phyloP scores from a whole-genome alignment of 1,284 basidiomycete species.

The Blastosporella zonata region DNA sequence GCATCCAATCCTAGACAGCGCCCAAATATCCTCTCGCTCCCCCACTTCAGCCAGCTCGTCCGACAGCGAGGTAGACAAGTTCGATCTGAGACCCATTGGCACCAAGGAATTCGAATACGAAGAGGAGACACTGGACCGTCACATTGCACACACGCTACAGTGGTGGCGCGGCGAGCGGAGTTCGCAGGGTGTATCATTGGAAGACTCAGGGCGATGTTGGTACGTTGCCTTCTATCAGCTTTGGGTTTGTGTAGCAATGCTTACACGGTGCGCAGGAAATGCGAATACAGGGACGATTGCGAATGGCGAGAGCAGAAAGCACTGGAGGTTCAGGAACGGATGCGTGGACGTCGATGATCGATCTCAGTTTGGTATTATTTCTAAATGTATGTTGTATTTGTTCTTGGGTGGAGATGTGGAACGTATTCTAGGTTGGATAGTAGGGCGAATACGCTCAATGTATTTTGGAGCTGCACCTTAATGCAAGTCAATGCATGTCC shows the following conservation, averaged over 20 bases:
- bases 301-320: conserved; percentile 82
- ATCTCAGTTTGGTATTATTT: not conserved
- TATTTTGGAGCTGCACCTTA: too few relatives aligned
- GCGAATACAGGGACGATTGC: conserved; percentile 76
- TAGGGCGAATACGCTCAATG: too few relatives aligned
- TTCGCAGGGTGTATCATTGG: conserved; percentile 64
- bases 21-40: not conserved
- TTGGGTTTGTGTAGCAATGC: conserved; percentile 4
- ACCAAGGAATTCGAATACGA: conserved; percentile 61
- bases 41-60: conserved; percentile 1
- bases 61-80: conserved; percentile 5
- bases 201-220: conserved; percentile 65
- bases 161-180: conserved; percentile 76
- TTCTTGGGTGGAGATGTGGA: too few relatives aligned
- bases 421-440: too few relatives aligned
- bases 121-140: conserved; percentile 48
- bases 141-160: conserved; percentile 55
- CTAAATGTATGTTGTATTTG: not conserved
- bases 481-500: too few relatives aligned
- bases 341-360: not conserved
- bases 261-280: conserved; percentile 47
- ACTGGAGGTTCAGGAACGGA: conserved; percentile 30
- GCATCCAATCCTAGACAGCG: too few relatives aligned
- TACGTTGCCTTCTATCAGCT: conserved; percentile 37
- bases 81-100: conserved; percentile 57